Evolutionary conservation across 75 land plant species (phyloP).

Genomic region (Cunninghamia lanceolata): DNA sequence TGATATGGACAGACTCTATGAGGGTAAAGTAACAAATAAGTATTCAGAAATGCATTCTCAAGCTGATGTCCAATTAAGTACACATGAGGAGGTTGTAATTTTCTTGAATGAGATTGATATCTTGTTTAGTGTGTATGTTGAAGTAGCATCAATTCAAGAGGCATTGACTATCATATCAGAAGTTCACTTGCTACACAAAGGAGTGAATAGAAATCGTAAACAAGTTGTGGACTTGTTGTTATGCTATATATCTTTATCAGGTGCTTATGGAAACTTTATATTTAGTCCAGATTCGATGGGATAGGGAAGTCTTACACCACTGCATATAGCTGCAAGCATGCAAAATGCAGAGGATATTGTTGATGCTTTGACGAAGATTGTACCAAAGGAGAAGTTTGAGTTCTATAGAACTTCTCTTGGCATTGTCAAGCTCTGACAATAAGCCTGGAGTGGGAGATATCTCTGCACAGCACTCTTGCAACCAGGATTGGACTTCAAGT

Average conservation of each 20-base stretch:
- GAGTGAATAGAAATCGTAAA: conserved; percentile 31
- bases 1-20: too few relatives aligned
- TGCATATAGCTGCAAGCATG: conserved; percentile 46
- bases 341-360: conserved; percentile 36
- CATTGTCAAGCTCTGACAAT: too few relatives aligned
- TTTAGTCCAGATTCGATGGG: conserved; percentile 38
- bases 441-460: too few relatives aligned
- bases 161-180: conserved; percentile 12
- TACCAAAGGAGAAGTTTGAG: too few relatives aligned
- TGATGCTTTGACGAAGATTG: conserved; percentile 47
- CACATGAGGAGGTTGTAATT: conserved; percentile 13
- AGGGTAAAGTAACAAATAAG: too few relatives aligned
- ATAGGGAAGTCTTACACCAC: conserved; percentile 37
- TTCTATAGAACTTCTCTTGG: too few relatives aligned
- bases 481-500: too few relatives aligned
- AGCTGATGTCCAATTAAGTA: neutral
- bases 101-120: conserved; percentile 48
- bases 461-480: too few relatives aligned
- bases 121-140: conserved; percentile 11
- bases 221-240: conserved; percentile 38
- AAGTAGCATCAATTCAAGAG: conserved; percentile 6
- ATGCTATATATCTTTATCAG: conserved; percentile 13
- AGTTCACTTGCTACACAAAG: conserved; percentile 26
- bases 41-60: too few relatives aligned
- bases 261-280: neutral